A percentile compares a stretch with the other conserved stretches of the same genome.
These are phyloP conservation scores for Cryptococcus depauperatus DNA, from an alignment of 1,284 basidiomycete genomes.

Conservation along the genomic window DNA sequence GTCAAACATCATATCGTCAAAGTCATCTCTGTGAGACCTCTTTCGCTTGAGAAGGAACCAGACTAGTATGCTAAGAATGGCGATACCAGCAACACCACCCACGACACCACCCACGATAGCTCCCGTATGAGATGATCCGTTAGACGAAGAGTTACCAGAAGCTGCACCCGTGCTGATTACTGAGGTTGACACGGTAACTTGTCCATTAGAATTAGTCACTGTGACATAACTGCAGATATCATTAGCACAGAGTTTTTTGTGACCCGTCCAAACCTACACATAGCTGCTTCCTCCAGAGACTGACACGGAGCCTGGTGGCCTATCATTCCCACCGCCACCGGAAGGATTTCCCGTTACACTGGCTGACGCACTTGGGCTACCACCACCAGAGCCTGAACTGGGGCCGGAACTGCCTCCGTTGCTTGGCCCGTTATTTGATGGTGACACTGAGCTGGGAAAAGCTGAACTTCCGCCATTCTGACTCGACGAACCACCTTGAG, in stretches of 20 bases:
- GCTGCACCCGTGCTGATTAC: constrained; percentile 8
- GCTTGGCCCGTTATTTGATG: background rate
- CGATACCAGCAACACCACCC: constrained; percentile 41
- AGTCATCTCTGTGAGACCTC: constrained; percentile 38
- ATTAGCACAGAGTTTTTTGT: constrained; percentile 1
- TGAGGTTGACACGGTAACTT: constrained; percentile 7
- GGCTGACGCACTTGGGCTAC: background rate
- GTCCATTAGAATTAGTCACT: constrained; percentile 20
- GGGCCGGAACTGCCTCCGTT: background rate
- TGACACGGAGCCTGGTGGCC: constrained; percentile 8
- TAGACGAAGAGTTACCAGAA: background rate
- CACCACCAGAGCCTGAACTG: background rate
- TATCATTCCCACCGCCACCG: constrained; percentile 1
- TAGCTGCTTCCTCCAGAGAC: constrained; percentile 12
- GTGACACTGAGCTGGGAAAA: background rate
- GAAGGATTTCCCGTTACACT: background rate
- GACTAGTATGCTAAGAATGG: constrained; percentile 26
- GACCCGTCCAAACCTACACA: constrained; percentile 11
- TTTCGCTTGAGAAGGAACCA: constrained; percentile 37
- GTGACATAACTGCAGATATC: constrained; percentile 16
- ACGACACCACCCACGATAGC: constrained; percentile 44
- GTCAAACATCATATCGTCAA: constrained; percentile 46
- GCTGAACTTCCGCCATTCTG: background rate
- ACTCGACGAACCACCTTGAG: background rate
- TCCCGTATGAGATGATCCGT: constrained; percentile 19